phyloP scores from a whole-genome alignment of 2,329 filamentous ascomycete genomes.

The Dothiorella sarmentorum region DNA sequence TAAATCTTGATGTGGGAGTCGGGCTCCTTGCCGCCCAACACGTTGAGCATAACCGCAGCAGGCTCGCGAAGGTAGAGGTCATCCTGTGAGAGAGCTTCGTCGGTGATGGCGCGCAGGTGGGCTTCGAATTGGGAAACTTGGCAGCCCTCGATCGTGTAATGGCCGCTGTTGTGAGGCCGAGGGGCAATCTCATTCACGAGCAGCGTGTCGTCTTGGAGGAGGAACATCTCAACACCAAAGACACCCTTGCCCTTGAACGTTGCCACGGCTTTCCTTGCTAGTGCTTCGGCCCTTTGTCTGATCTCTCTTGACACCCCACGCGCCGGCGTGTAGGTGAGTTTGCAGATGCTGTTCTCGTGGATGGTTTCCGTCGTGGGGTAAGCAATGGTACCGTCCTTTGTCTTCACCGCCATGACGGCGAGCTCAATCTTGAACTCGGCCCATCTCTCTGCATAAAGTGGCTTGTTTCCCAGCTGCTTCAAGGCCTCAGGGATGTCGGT shows the following conservation, averaged over 20 bases:
- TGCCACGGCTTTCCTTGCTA: constrained; percentile 75
- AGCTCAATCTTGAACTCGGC: constrained; percentile 81
- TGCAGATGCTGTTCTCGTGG: constrained; percentile 94
- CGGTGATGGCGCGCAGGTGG: constrained; percentile 80
- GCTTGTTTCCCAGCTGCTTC: constrained; percentile 60
- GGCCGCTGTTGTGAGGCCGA: constrained; percentile 84
- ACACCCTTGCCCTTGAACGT: constrained; percentile 85
- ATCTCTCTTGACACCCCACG: constrained; percentile 62
- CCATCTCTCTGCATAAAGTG: constrained; percentile 87
- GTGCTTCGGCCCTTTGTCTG: constrained; percentile 64
- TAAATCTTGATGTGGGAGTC: constrained; percentile 62
- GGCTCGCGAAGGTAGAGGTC: constrained; percentile 57
- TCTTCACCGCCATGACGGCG: constrained; percentile 92
- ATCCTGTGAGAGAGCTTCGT: constrained; percentile 53
- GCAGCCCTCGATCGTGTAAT: constrained; percentile 92
- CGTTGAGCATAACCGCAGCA: constrained; percentile 73
- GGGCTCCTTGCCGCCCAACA: constrained; percentile 65
- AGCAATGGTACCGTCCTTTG: constrained; percentile 67
- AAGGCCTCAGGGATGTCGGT: constrained; percentile 64
- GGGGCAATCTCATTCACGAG: constrained; percentile 86
- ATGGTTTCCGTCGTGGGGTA: constrained; percentile 93
- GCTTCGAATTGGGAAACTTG: constrained; percentile 88
- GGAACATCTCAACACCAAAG: constrained; percentile 95
- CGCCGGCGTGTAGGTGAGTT: constrained; percentile 83
- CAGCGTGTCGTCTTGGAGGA: constrained; percentile 64